Base-by-base conservation (phyloP, 192 early-diverging fungal species). In the Powellomyces hirtus region DNA sequence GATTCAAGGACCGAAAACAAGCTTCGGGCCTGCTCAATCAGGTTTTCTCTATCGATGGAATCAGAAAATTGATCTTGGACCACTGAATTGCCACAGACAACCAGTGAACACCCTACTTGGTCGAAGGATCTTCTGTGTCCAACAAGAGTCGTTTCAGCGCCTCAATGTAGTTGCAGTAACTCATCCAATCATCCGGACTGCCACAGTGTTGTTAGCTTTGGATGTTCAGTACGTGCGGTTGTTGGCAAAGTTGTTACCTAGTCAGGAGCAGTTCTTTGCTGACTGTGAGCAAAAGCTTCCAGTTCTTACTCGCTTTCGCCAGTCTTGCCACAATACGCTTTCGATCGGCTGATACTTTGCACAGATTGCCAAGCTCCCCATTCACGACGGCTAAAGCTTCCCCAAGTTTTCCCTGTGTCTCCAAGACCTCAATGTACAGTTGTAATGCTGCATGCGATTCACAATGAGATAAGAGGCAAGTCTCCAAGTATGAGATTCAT, bases 101-200 rank as follows among this genome's bases (percentile, higher is more conserved):
- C 2, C 5, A 16, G 46, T 3, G n/a, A 6, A 49, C 16, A 5
- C n/a, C 16, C n/a, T 24, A 49, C 46, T 29, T 56, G 29, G 7
- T 34, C 16, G 26, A 22, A 16, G 7, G 7, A 34, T 56, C 53
- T 56, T 22, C 18, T 22, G 31, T 56, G 2, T 34, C 53, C n/a
- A 16, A 20, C 20, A 60, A 20, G 8, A 60, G 57, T 2, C 84
- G 62, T 38, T 84, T 83, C 8, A 81, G 42, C 0, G 89, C 80
- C 51, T 91, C 81, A 55, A 93, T 78, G 44, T 85, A 88, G 44
- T 77, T 74, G 6, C 76, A 29, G 74, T 86, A 88, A 31, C 73
- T 79, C 29, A 77, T 75, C 91, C 91, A 93, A 76, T 93, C 91
- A 56, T 93, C 91, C 18, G 83, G 79, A 64, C 88, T 89, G 71